Base-by-base conservation (phyloP, 2,329 filamentous ascomycete species). In the Venturia carpophila region DNA sequence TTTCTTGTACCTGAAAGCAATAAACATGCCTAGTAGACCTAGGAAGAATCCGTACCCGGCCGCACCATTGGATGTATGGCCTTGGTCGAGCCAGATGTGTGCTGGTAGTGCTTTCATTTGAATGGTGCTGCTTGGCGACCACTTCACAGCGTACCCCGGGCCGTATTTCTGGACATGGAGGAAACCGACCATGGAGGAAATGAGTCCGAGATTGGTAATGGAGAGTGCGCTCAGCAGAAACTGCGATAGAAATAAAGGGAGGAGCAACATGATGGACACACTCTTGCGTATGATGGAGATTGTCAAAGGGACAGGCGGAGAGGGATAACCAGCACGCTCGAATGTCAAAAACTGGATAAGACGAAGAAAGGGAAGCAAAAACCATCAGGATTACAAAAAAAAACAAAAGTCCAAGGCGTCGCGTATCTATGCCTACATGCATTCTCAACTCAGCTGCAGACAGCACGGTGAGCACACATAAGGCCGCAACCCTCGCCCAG, bases 151-250 rank as follows among this genome's bases (percentile, higher is more conserved):
- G 6, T 65, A 67, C 34, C 67, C 63, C 9, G 73, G 69, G 30
- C 71, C 64, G 49, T 72, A 68, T 66, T 73, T 73, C 64, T 73
- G 70, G 15, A 70, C 65, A 42, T 71, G 72, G 1, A 73, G 64
- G 61, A 70, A 74, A n/a, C 67, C 70, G n/a, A 74, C 72, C 71
- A 73, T 73, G 45, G 71, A 73, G 63, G 69, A 71, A 52, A 73
- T 70, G 17, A 74, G 64, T 5, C 69, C 71, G 13, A 74, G 67
- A 43, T 72, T 71, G 19, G 70, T 64, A 21, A 73, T 73, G 9
- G 72, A 74, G 10, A 73, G 67, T 11, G 70, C 70, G 1, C 71
- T 72, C 34, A 74, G 72, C 9, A 72, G 27, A 9, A 67, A 66
- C 56, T 68, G 71, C 11, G 69, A 70, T 4, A 67, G 21, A 41